phyloP scores from a whole-genome alignment of 1,284 basidiomycete species.

The Mrakiaceae sp. region DNA sequence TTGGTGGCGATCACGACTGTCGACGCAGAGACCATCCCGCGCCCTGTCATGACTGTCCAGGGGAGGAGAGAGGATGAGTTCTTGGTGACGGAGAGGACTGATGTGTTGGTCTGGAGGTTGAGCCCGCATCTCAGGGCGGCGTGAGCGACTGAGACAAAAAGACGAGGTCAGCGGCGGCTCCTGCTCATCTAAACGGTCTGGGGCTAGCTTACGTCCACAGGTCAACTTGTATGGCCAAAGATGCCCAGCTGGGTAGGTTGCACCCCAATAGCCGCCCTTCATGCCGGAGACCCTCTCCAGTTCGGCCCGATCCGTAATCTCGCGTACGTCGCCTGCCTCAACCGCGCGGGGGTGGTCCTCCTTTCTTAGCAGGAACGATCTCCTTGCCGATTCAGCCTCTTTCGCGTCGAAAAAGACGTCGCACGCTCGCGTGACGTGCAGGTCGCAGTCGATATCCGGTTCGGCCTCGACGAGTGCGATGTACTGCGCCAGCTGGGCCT shows the following conservation, averaged over 20 bases:
- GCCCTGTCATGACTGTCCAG: not conserved
- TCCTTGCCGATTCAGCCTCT: slow-evolving; percentile 16
- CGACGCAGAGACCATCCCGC: not conserved
- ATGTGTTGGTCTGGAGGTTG: slow-evolving; percentile 24
- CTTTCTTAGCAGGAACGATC: not conserved
- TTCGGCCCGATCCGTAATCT: slow-evolving; percentile 17
- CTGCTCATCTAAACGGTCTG: not conserved
- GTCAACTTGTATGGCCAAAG: slow-evolving; percentile 27
- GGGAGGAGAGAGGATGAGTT: not conserved
- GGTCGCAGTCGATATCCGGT: slow-evolving; percentile 19
- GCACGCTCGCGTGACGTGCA: slow-evolving; percentile 1
- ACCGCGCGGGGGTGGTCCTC: slow-evolving; percentile 1
- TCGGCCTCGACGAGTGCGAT: slow-evolving; percentile 21
- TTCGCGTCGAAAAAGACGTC: slow-evolving; percentile 13
- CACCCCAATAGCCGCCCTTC: slow-evolving; percentile 20
- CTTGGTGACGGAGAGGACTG: slow-evolving; percentile 2
- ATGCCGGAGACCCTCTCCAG: slow-evolving; percentile 21
- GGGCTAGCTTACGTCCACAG: slow-evolving; percentile 19
- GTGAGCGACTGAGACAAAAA: slow-evolving; percentile 17
- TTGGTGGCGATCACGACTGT: not conserved
- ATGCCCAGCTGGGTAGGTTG: slow-evolving; percentile 24
- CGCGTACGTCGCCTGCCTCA: slow-evolving; percentile 17
- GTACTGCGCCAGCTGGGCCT: slow-evolving; percentile 21
- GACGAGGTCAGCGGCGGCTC: not conserved
- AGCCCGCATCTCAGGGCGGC: slow-evolving; percentile 19